A percentile compares a stretch with the other conserved stretches of the same genome.
Conservation (phyloP, 129 eudicot genomes). For the Flaveria sonorensis region DNA sequence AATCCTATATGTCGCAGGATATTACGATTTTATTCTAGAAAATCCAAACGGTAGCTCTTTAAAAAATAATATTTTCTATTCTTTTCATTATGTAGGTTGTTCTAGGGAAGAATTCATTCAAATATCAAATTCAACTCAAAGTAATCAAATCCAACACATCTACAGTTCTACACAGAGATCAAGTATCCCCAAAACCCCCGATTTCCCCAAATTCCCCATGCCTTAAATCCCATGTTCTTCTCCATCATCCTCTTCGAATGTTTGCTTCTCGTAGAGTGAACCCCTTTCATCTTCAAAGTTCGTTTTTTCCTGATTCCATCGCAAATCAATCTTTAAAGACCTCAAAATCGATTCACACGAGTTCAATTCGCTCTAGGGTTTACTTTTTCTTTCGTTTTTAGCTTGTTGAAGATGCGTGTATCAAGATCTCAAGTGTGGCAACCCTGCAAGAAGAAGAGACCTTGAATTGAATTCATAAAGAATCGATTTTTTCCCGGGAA, state of each 20-base stretch:
- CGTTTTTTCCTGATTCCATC: background rate
- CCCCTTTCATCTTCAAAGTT: background rate
- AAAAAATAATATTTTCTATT: too few relatives aligned
- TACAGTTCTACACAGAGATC: background rate
- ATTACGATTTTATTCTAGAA: too few relatives aligned
- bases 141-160: background rate
- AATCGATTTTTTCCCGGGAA: background rate
- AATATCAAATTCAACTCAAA: too few relatives aligned
- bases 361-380: slow-evolving; percentile 28
- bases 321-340: background rate
- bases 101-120: too few relatives aligned
- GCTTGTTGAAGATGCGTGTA: slow-evolving; percentile 58
- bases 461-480: slow-evolving; percentile 22
- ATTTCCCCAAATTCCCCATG: background rate
- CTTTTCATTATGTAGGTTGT: too few relatives aligned
- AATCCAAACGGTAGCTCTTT: too few relatives aligned
- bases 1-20: too few relatives aligned
- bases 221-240: background rate
- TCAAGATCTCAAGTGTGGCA: slow-evolving; percentile 92
- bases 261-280: slow-evolving; percentile 1
- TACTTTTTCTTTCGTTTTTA: background rate
- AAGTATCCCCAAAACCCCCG: slow-evolving; percentile 15
- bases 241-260: background rate
- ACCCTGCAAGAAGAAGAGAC: slow-evolving; percentile 92
- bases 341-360: slow-evolving; percentile 1